Evolutionary conservation across 805 yeast species (phyloP).

Genomic region (Nakazawaea peltata): DNA sequence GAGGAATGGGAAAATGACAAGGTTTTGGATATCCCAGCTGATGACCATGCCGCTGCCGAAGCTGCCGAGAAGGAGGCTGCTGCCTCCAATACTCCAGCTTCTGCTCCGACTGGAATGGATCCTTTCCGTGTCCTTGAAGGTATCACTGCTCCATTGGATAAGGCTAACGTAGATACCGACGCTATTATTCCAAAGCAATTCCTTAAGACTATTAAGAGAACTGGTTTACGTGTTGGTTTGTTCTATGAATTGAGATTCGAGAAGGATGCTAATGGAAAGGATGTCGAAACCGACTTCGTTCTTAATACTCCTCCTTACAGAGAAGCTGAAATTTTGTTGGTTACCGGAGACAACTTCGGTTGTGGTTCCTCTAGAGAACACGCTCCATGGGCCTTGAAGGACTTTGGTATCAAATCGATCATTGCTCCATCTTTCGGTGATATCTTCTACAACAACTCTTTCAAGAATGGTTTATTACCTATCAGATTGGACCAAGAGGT

Average conservation of each 20-base stretch:
- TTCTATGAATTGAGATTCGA: slow-evolving; percentile 86
- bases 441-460: slow-evolving; percentile 94
- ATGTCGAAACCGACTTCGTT: slow-evolving; percentile 80
- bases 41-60: slow-evolving; percentile 31
- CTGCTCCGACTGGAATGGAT: slow-evolving; percentile 53
- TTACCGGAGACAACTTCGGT: slow-evolving; percentile 95
- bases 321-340: slow-evolving; percentile 74
- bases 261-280: slow-evolving; percentile 62
- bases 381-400: slow-evolving; percentile 99
- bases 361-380: slow-evolving; percentile 99
- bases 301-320: slow-evolving; percentile 82
- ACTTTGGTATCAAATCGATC: slow-evolving; percentile 91
- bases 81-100: slow-evolving; percentile 19
- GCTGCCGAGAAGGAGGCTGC: slow-evolving; percentile 18
- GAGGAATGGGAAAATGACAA: slow-evolving; percentile 42
- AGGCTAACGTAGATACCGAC: slow-evolving; percentile 95
- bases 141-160: slow-evolving; percentile 88
- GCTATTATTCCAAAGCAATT: slow-evolving; percentile 99
- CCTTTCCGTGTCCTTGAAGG: slow-evolving; percentile 72
- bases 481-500: slow-evolving; percentile 80
- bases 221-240: slow-evolving; percentile 82
- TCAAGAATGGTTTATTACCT: slow-evolving; percentile 92
- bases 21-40: slow-evolving; percentile 56
- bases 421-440: slow-evolving; percentile 99
- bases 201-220: slow-evolving; percentile 94